A percentile compares a stretch with the other conserved stretches of the same genome.
Evolutionary conservation across 257 asterid species (phyloP).

Genomic region (Solanum infundibuliforme): DNA sequence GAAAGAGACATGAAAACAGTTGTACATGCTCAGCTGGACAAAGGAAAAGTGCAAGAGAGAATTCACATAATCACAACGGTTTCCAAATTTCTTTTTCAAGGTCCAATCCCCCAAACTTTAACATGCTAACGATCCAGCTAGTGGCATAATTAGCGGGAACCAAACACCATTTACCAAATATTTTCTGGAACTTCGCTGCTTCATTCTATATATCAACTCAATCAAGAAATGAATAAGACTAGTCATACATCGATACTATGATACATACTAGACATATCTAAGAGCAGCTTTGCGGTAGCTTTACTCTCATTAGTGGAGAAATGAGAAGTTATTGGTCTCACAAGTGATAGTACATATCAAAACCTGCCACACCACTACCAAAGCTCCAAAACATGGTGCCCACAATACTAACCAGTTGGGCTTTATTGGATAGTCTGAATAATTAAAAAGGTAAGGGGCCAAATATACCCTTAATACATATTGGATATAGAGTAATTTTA

Average conservation of each 20-base stretch:
- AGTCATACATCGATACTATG: neutral
- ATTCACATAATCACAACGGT: neutral
- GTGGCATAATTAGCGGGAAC: neutral
- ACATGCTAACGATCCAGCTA: neutral
- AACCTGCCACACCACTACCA: neutral
- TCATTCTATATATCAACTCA: neutral
- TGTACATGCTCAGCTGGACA: neutral
- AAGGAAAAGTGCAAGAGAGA: neutral
- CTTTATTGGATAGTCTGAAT: neutral
- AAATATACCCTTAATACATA: neutral
- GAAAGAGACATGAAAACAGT: neutral
- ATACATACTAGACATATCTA: neutral
- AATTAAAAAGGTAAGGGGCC: neutral
- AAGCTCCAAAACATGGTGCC: neutral
- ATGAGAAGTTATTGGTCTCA: neutral
- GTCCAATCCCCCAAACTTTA: neutral
- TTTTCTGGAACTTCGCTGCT: neutral
- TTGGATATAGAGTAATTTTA: neutral
- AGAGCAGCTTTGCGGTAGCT: neutral
- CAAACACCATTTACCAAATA: neutral
- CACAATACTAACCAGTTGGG: neutral
- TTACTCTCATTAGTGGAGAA: neutral
- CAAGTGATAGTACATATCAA: neutral
- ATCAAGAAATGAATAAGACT: neutral
- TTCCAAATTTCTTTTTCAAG: neutral